Base-by-base conservation (phyloP, 345 rosid genomes). In the Laguncularia racemosa region DNA sequence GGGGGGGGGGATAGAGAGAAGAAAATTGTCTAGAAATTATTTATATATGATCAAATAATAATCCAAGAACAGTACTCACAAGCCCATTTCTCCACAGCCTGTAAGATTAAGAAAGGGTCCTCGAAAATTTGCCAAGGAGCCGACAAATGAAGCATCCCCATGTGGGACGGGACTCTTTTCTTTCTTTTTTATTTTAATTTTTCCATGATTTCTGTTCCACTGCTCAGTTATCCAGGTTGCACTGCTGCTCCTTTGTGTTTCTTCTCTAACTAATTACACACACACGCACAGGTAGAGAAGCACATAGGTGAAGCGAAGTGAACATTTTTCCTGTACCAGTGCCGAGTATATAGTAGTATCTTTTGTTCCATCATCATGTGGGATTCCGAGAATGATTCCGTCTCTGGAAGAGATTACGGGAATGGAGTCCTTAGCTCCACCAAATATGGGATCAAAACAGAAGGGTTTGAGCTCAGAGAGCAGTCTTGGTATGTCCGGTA, bases 381-480 rank as follows among this genome's bases (percentile, higher is more conserved):
- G 99, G 96, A 89, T 50, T 89, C 97, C 1, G 99, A 89, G 70
- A 81, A 57, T 45, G 97, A 89, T 38, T 74, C 79, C 10, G 56
- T 73, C 17, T 76, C 76, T n/a, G 84, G 88, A 28, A 59, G 91
- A 67, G 95, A 82, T 26, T 89, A 83, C 52, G 91, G 79, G 14
- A 85, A 83, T 72, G 98, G 88, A 65, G 78, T 74, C 58, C 79
- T 83, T 55, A 66, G 76, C 63, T 76, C 97, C 13, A 72, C 58
- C 72, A 89, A 77, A 50, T 96, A 79, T 46, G 77, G 77, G 12
- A 78, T 92, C 62, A 80, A 84, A 64, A 84, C 91, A 59, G 93
- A 81, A 67, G 97, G 95, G 5, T 89, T 92, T 76, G 95, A 89
- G 79, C 85, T 76, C 16, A 78, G 84, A 69, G 96, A 84, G 59